Conservation (phyloP, 352 stramenopile genomes). For the Globisporangium recalcitrans region DNA sequence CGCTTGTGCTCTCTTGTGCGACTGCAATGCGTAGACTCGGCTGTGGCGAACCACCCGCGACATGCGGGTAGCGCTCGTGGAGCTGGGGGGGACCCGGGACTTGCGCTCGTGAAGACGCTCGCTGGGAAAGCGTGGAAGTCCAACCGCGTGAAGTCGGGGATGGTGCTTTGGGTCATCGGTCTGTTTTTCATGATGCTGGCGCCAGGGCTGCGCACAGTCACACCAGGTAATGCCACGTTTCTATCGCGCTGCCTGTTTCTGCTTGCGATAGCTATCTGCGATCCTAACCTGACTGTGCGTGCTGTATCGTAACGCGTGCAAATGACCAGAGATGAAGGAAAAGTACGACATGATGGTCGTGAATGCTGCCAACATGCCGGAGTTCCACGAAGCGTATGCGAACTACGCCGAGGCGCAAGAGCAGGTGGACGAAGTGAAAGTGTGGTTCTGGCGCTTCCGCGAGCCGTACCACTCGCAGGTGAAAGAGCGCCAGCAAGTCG, state of each 20-base stretch:
- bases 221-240: constrained; percentile 21
- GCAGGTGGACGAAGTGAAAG: constrained; percentile 64
- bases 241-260: background rate
- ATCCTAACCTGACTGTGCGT: background rate
- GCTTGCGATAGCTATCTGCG: too few species aligned
- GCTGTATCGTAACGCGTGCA: too few species aligned
- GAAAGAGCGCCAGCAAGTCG: constrained; percentile 43
- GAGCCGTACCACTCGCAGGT: constrained; percentile 67
- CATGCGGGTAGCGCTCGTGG: background rate
- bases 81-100: constrained; percentile 31
- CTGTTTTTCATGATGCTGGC: constrained; percentile 82
- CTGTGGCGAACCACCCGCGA: constrained; percentile 1
- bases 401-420: constrained; percentile 47
- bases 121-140: constrained; percentile 51
- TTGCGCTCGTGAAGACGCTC: constrained; percentile 50
- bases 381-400: constrained; percentile 66
- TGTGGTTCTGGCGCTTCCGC: constrained; percentile 85
- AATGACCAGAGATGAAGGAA: constrained; percentile 65
- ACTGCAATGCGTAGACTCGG: background rate
- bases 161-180: constrained; percentile 65
- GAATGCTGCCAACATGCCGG: constrained; percentile 69
- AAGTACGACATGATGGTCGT: constrained; percentile 75
- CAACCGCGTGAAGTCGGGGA: constrained; percentile 55
- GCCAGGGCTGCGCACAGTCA: constrained; percentile 50
- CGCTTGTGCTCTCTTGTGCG: background rate